Conservation (phyloP, 306 rosid species). For the Casuarina equisetifolia region DNA sequence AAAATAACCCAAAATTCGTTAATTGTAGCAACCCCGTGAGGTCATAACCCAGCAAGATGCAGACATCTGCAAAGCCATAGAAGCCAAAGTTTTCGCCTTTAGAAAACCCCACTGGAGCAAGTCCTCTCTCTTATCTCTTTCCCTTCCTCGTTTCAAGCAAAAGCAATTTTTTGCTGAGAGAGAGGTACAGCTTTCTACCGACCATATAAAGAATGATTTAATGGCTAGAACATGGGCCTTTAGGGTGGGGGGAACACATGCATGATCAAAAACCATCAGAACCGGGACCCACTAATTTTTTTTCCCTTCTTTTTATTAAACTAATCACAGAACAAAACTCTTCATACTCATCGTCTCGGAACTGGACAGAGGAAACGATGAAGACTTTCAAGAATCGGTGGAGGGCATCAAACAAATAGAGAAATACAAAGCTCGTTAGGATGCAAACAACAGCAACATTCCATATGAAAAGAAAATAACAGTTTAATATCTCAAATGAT, state of each 20-base stretch:
- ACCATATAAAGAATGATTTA: not conserved
- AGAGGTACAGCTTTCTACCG: too few relatives aligned
- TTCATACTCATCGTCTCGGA: not conserved
- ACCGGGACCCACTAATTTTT: conserved; percentile 14
- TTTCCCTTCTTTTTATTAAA: not conserved
- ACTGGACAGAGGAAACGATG: not conserved
- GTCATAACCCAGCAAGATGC: not conserved
- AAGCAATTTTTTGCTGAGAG: not conserved
- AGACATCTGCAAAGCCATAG: not conserved
- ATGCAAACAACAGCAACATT: not conserved
- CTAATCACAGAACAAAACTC: not conserved
- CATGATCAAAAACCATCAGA: not conserved
- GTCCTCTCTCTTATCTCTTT: not conserved
- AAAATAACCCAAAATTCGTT: too few relatives aligned
- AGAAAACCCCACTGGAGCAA: not conserved
- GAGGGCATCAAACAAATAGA: not conserved
- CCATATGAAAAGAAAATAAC: not conserved
- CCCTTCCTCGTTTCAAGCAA: too few relatives aligned
- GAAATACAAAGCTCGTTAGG: not conserved
- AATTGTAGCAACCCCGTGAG: too few relatives aligned
- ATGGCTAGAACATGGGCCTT: not conserved
- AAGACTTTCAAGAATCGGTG: not conserved
- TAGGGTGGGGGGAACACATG: not conserved
- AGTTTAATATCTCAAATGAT: not conserved
- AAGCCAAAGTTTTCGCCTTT: not conserved